Evolutionary conservation across 768 basidiomycete species (phyloP).

Genomic region (Phlebiopsis gigantea): DNA sequence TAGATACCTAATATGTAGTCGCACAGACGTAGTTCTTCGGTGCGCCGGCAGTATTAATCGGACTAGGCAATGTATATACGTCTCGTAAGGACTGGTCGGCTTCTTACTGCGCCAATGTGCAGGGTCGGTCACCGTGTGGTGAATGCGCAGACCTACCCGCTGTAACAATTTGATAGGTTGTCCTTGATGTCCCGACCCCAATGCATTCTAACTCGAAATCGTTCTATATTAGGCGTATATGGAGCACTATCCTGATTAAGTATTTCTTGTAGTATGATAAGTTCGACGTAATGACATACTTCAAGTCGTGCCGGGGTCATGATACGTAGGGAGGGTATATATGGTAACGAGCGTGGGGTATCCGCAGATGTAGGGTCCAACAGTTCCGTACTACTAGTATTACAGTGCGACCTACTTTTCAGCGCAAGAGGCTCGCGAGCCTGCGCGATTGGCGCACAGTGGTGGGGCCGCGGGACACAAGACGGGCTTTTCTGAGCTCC

Average conservation of each 20-base stretch:
- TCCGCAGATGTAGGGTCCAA: background rate
- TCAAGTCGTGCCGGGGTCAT: background rate
- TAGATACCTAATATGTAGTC: too few relatives aligned
- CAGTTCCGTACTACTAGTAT: background rate
- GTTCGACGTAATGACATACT: background rate
- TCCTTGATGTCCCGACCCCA: too few relatives aligned
- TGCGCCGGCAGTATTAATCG: too few relatives aligned
- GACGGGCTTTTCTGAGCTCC: slow-evolving; percentile 61
- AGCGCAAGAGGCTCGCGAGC: background rate
- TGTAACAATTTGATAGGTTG: too few relatives aligned
- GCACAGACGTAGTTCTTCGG: too few relatives aligned
- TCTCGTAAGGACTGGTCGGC: too few relatives aligned
- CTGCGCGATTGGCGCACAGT: background rate
- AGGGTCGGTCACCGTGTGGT: too few relatives aligned
- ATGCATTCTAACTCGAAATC: too few relatives aligned
- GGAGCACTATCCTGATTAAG: background rate
- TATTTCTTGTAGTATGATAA: background rate
- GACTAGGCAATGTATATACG: too few relatives aligned
- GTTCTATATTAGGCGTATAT: too few relatives aligned
- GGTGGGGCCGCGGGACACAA: slow-evolving; percentile 6
- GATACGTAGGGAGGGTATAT: background rate
- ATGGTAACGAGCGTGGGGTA: slow-evolving; percentile 2
- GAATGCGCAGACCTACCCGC: too few relatives aligned
- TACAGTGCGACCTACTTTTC: background rate
- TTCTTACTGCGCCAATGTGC: too few relatives aligned